Percentiles rank a stretch among this genome's conserved stretches.
These are phyloP conservation scores for Solanum clarkiae DNA, from an alignment of 257 asterid species.

Conservation along the genomic window DNA sequence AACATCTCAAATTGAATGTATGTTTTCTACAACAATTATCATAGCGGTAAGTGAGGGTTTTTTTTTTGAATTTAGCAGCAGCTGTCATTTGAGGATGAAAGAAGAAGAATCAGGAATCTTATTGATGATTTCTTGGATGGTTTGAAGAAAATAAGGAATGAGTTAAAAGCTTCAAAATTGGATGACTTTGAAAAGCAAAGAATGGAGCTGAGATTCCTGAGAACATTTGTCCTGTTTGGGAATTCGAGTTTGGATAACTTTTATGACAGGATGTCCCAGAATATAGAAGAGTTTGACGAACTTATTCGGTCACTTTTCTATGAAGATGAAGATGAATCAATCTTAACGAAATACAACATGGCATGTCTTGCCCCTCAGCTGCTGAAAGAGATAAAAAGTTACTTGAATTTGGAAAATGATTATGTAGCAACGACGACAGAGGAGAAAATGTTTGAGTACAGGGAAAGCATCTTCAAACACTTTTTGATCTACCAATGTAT, in stretches of 20 bases:
- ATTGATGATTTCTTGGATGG: not conserved
- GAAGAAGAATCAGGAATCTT: not conserved
- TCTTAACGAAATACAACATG: not conserved
- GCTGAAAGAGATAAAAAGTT: not conserved
- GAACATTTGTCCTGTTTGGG: too few species aligned
- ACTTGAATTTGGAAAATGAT: too few species aligned
- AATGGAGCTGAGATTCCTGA: too few species aligned
- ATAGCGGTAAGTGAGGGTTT: not conserved
- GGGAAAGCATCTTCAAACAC: not conserved
- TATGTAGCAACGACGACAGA: not conserved
- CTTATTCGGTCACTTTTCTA: not conserved
- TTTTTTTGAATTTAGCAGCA: not conserved
- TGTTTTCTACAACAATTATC: too few species aligned
- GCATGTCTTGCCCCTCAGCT: not conserved
- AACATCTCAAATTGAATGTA: too few species aligned
- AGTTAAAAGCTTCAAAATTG: too few species aligned
- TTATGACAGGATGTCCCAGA: too few species aligned
- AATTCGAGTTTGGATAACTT: too few species aligned
- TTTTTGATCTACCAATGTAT: not conserved
- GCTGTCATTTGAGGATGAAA: not conserved
- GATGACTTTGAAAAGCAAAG: too few species aligned
- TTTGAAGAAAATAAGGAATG: not conserved
- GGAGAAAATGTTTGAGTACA: not conserved
- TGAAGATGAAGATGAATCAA: not conserved
- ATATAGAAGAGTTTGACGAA: not conserved